Evolutionary conservation across 441 rosid species (phyloP).

Genomic region (Cnidoscolus chayamansa): DNA sequence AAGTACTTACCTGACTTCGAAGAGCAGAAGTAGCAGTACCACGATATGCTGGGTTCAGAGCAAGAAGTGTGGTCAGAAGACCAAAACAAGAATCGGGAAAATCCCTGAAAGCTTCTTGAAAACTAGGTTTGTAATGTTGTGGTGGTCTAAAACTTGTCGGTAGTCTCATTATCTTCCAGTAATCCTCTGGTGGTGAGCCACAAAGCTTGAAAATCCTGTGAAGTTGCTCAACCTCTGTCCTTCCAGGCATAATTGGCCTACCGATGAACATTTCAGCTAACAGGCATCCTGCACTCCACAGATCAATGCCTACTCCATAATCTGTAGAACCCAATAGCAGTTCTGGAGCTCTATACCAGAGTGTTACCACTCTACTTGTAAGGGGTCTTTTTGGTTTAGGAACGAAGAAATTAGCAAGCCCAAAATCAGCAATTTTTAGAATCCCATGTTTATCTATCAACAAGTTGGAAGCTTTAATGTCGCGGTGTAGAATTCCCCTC

Average conservation of each 20-base stretch:
- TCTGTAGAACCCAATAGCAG: slow-evolving; percentile 66
- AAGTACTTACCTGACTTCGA: slow-evolving; percentile 48
- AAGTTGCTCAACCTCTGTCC: slow-evolving; percentile 90
- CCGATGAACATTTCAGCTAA: slow-evolving; percentile 76
- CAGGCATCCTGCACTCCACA: slow-evolving; percentile 89
- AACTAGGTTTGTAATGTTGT: slow-evolving; percentile 62
- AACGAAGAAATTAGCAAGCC: slow-evolving; percentile 58
- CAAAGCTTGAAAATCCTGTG: slow-evolving; percentile 87
- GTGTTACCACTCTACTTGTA: slow-evolving; percentile 77
- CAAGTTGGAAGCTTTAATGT: slow-evolving; percentile 74
- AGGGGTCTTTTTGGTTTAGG: slow-evolving; percentile 54
- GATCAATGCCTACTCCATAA: slow-evolving; percentile 78
- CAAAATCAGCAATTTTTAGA: slow-evolving; percentile 79
- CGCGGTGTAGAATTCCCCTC: slow-evolving; percentile 75
- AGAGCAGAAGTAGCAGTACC: slow-evolving; percentile 75
- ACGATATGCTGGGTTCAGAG: slow-evolving; percentile 65
- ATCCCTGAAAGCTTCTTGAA: slow-evolving; percentile 54
- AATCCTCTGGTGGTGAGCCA: slow-evolving; percentile 77
- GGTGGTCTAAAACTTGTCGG: slow-evolving; percentile 68
- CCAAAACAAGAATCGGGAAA: slow-evolving; percentile 52
- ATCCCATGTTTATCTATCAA: slow-evolving; percentile 60
- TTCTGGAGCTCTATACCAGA: slow-evolving; percentile 93
- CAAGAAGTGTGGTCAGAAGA: slow-evolving; percentile 55
- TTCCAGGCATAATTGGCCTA: slow-evolving; percentile 87
- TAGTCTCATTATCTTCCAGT: slow-evolving; percentile 69